Base-by-base conservation (phyloP, 345 rosid species). In the Pugionium cornutum region DNA sequence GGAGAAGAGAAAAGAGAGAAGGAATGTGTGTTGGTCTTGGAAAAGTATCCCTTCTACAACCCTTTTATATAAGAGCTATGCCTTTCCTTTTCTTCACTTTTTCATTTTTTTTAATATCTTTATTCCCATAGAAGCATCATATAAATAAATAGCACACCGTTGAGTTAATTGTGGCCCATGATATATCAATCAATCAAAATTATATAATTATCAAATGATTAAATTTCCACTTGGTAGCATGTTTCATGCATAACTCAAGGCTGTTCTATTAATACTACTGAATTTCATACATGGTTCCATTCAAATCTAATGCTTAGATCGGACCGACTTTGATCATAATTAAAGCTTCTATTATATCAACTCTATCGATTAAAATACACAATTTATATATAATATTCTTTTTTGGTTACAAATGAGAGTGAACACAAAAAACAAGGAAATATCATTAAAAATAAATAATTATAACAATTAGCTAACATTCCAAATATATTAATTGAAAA, bases 1-100 rank as follows among this genome's bases (percentile, higher is more conserved):
- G 39, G 60, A 49, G 64, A 49, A 18, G 53, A 62, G 25, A 43
- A 58, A 53, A 32, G 56, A 34, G 67, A 64, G 31, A 51, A 32
- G 50, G 68, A 56, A 72, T 64, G 76, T 71, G 69, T 72, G 70
- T 64, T 72, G 41, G 65, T 49, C 65, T 57, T 72, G 76, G 46
- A 64, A 64, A 64, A 42, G 66, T 11, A 28, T 60, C 70, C 46
- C 59, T 64, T 64, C 69, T 53, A 28, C 29, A 33, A 40, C 53
- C 66, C 59, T 34, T 64, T 72, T 72, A 72, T 72, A 72, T 57
- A 64, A 64, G 70, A 64, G 41, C 33, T 18, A 9, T 40, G 31
- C 64, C 59, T 64, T 71, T 48, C 44, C 27, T 62, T 53, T 60
- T 45, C 4, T 27, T 31, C 9, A 8, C 58, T 8, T 51, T 61